Evolutionary conservation across 768 basidiomycete genomes (phyloP), one percentile per base, ranked within the genome.

Genomic region (Boletus rubescentipes): DNA sequence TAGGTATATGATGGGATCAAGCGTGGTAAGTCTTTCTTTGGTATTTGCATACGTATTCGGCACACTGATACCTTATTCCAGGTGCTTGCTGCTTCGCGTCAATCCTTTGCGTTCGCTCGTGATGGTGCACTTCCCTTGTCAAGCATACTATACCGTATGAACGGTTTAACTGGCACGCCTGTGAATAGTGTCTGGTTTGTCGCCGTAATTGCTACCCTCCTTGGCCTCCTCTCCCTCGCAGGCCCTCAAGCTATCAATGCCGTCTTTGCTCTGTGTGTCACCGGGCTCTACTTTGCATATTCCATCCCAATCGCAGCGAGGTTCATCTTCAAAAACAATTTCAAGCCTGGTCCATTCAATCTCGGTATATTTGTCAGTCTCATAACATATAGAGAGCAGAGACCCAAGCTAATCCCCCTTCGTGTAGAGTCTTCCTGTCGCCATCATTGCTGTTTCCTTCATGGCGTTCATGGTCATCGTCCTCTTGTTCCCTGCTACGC

Each of bases 391-490:
- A 5, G 23, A 21, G 9, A 26, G 10, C n/a, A 16, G 12, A 9
- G 18, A 11, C n/a, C 3, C 15, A 38, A 31, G 15, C 54, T 58
- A 51, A 65, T 47, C n/a, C 42, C 3, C 53, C 57, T 2, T 20
- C 32, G 18, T 5, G 36, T 50, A 85, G 82, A 85, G 86, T 56
- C 61, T 73, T 15, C 80, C 83, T 0, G 70, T 85, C 20, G 81
- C 79, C 0, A 48, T 77, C 14, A 74, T 79, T 8, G 75, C 87
- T 4, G 77, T 87, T 2, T 51, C 68, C 1, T 89, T 81, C 72
- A 89, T 91, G 89, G 29, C 64, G 6, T 82, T 89, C 65, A 81
- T 85, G 77, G 67, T 72, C 43, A 59, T 85, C 44, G 77, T 87
- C 1, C 82, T 86, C 66, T 69, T 83, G 54, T 89, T 88, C 76